A percentile compares a stretch with the other conserved stretches of the same genome.
Evolutionary conservation across 1,139 yeast genomes (phyloP).

Genomic region (Pichia sp.): DNA sequence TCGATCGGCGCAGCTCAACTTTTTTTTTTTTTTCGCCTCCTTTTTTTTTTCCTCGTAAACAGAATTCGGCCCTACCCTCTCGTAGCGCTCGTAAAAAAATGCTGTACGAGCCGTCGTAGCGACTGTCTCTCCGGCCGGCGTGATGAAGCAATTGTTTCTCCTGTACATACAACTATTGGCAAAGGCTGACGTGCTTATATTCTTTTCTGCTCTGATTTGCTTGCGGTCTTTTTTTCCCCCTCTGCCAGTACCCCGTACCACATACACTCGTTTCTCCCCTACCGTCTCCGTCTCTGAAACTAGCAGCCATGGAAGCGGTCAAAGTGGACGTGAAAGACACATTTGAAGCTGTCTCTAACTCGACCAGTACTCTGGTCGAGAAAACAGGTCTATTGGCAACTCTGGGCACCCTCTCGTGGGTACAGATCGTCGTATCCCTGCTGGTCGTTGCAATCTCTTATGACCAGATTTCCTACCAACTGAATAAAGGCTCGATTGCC

Average conservation of each 20-base stretch:
- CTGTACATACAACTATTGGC: not conserved
- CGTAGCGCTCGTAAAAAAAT: slow-evolving; percentile 4
- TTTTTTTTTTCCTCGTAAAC: too few relatives aligned
- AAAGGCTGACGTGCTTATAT: not conserved
- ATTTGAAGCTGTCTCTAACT: slow-evolving; percentile 8
- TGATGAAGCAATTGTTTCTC: too few relatives aligned
- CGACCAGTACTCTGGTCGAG: slow-evolving; percentile 7
- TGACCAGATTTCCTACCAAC: slow-evolving; percentile 77
- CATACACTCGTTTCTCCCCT: not conserved
- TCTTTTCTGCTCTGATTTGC: not conserved
- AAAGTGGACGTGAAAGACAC: slow-evolving; percentile 3
- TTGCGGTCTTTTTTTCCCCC: not conserved
- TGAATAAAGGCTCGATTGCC: slow-evolving; percentile 79
- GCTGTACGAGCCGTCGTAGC: not conserved
- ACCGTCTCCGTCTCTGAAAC: not conserved
- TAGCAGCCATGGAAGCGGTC: slow-evolving; percentile 8
- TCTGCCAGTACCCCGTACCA: not conserved
- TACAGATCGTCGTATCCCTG: slow-evolving; percentile 49
- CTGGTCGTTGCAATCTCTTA: slow-evolving; percentile 54
- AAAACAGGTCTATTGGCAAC: slow-evolving; percentile 2
- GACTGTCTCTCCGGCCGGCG: too few relatives aligned
- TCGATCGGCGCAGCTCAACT: not conserved
- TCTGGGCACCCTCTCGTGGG: slow-evolving; percentile 36
- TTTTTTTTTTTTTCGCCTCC: not conserved
- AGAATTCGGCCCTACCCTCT: too few relatives aligned